Base-by-base conservation (phyloP, 1,284 basidiomycete genomes). In the Waitea zeae region DNA sequence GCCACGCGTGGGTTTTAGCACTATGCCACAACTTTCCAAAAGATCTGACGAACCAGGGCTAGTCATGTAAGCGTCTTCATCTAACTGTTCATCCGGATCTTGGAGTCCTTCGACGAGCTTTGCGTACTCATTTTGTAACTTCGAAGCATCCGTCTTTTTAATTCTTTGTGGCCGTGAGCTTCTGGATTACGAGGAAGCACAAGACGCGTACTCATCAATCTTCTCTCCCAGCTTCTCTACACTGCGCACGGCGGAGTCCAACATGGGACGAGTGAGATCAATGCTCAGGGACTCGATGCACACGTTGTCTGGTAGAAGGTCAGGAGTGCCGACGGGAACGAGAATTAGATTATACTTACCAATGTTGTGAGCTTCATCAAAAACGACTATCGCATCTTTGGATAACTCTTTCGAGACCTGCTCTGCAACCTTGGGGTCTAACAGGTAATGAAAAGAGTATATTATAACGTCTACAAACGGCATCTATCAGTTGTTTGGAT, bases 281-380 rank as follows among this genome's bases (percentile, higher is more conserved):
- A 99, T 96, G 41, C 89, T 95, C 30, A 99, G 62, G 0, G 93
- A 96, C 51, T 99, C 95, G 52, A 99, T 95, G 57, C 95, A 99
- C 36, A 99, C 95, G 53, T 99, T 99, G 53, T 99, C 93, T 79
- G 45, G 7, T 14, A n/a, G 15, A 24, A 24, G 29, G 26, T n/a
- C 28, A 31, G 4, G 17, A 12, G 18, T 15, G 15, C n/a, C 30
- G 29, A 36, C 12, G 41, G 33, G 19, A 27, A 35, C 34, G 12
- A 31, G 12, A 19, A 30, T 12, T 20, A 12, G 19, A 26, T 20
- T 15, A 17, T 5, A 48, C 66, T 41, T 44, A 89, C 88, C 90
- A 39, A 99, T 99, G 52, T 99, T 99, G 59, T 99, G 95, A 5
- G 95, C 95, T 55, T 99, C 95, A 51, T 99, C 95, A 48, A 99